Base-by-base conservation (phyloP, 257 asterid species). In the Petrea volubilis region DNA sequence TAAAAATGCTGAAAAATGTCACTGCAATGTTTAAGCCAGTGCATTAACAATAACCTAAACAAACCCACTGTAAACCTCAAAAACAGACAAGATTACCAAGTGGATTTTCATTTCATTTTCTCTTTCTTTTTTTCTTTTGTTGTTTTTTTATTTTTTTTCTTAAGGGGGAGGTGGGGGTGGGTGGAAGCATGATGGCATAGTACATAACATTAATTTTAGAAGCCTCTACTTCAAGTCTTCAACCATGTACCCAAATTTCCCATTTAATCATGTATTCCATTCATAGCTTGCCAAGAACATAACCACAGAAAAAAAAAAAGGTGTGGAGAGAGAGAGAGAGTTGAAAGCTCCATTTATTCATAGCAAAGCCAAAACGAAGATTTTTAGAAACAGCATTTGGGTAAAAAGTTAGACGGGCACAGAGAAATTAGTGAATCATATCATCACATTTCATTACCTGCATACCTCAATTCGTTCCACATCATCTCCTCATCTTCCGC, bases 401-500 rank as follows among this genome's bases (percentile, higher is more conserved):
- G 23, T 17, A 65, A 43, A 67, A 63, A 38, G 63, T 15, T 56
- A 56, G 23, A 68, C 36, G 21, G 31, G 14, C 7, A 3, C 17
- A 60, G 5, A 50, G n/a, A 23, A 11, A 8, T 49, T 4, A 44
- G 47, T 46, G 36, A 50, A 55, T 61, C 28, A 13, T 55, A 11
- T 5, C 25, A 25, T 25, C 9, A 55, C 3, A n/a, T 38, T 38
- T 52, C 56, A 74, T 46, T 24, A 67, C 97, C 98, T 73, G 97
- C 85, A 72, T 53, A 75, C 53, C 72, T 83, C 68, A 92, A 86
- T 67, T 82, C 89, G 75, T 81, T 82, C 99, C 99, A 90, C 97
- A 92, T 86, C 77, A 87, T 83, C 64, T 90, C 96, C 65, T 95
- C 99, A 76, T 87, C 92, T 87, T 95, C 98, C 31, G 90, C 65